A percentile compares a stretch with the other conserved stretches of the same genome.
These are phyloP conservation scores for Backusella parvicylindrica DNA, from an alignment of 192 early-diverging fungal genomes.

Conservation along the genomic window DNA sequence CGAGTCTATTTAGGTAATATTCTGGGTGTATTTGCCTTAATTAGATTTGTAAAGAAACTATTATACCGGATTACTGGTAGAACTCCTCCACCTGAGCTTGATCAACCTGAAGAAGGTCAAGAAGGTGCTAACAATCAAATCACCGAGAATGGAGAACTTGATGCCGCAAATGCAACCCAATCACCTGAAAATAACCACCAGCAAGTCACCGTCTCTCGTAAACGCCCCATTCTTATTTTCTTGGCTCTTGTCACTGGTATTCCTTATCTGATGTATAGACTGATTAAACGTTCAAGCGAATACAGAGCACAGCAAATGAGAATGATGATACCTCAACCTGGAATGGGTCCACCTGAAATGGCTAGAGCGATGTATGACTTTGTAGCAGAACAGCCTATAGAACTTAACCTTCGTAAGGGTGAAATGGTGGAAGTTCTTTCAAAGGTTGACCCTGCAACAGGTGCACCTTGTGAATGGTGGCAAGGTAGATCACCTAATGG, in stretches of 20 bases:
- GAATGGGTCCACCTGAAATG: slow-evolving; percentile 70
- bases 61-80: slow-evolving; percentile 64
- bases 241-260: slow-evolving; percentile 82
- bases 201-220: slow-evolving; percentile 38
- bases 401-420: slow-evolving; percentile 81
- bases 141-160: slow-evolving; percentile 55
- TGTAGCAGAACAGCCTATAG: slow-evolving; percentile 63
- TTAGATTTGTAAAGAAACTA: slow-evolving; percentile 62
- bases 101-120: background rate
- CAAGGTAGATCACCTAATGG: slow-evolving; percentile 78
- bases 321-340: slow-evolving; percentile 18
- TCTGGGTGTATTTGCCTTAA: slow-evolving; percentile 74
- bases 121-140: slow-evolving; percentile 47
- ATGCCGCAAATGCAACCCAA: background rate
- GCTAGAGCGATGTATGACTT: slow-evolving; percentile 89
- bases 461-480: slow-evolving; percentile 88
- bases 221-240: slow-evolving; percentile 79
- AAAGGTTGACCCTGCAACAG: slow-evolving; percentile 73
- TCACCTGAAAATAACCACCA: background rate
- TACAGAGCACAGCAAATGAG: slow-evolving; percentile 30
- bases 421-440: slow-evolving; percentile 86
- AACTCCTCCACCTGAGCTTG: slow-evolving; percentile 58
- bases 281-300: slow-evolving; percentile 62
- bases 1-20: slow-evolving; percentile 81
- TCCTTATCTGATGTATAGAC: slow-evolving; percentile 88